These are phyloP conservation scores for Scutellaria galericulata DNA, from an alignment of 257 asterid genomes.

Conservation along the genomic window DNA sequence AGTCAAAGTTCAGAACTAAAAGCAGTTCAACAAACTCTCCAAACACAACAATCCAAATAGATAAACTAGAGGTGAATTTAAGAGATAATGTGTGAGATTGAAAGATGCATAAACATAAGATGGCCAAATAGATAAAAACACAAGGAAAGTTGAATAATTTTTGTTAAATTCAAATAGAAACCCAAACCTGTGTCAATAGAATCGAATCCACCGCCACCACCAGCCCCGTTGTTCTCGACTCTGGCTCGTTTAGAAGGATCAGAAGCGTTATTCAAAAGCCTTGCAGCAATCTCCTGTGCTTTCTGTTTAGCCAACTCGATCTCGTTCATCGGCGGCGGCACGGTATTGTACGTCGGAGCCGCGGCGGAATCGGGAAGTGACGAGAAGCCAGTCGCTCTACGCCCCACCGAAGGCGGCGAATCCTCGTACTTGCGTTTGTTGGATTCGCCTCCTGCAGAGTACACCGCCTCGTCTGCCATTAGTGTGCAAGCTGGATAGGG, in stretches of 20 bases:
- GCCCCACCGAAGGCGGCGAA: slow-evolving; percentile 59
- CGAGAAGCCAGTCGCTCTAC: slow-evolving; percentile 84
- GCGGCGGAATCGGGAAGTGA: slow-evolving; percentile 60
- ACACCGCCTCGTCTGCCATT: slow-evolving; percentile 72
- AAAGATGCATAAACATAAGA: neutral
- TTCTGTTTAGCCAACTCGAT: slow-evolving; percentile 89
- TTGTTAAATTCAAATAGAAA: neutral
- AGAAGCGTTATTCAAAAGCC: slow-evolving; percentile 57
- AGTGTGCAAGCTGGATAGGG: neutral
- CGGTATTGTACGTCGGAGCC: slow-evolving; percentile 66
- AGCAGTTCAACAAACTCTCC: neutral
- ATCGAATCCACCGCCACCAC: slow-evolving; percentile 59
- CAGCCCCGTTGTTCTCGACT: slow-evolving; percentile 70
- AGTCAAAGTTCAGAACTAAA: no score
- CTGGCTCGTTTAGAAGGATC: slow-evolving; percentile 75
- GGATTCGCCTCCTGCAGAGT: slow-evolving; percentile 49
- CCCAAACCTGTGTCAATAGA: slow-evolving; percentile 48
- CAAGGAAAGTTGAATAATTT: no score
- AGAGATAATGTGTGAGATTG: no score
- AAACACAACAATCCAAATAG: neutral
- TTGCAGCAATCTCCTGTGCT: slow-evolving; percentile 93
- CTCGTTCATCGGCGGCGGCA: slow-evolving; percentile 79
- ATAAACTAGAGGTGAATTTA: no score
- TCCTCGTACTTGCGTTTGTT: slow-evolving; percentile 86
- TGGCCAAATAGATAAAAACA: neutral